phyloP scores from a whole-genome alignment of 1,284 basidiomycete species.

The Kwoniella shivajii region DNA sequence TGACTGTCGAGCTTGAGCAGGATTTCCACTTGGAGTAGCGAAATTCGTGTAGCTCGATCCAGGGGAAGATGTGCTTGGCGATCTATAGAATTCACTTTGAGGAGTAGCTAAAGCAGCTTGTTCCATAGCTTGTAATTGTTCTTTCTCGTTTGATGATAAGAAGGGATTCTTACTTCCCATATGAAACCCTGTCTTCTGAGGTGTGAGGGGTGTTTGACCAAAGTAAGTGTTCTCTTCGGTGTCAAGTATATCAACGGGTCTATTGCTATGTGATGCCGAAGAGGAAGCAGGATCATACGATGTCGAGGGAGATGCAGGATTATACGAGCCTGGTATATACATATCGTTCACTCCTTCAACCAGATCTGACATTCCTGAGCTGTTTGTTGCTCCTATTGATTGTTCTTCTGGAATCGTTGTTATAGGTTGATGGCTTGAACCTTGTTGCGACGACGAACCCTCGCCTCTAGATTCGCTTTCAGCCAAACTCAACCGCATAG shows the following conservation, averaged over 20 bases:
- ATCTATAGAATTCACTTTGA: neutral
- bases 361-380: slow-evolving; percentile 14
- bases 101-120: slow-evolving; percentile 1
- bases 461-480: slow-evolving; percentile 26
- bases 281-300: neutral
- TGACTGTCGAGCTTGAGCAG: neutral
- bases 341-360: slow-evolving; percentile 13
- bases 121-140: slow-evolving; percentile 54
- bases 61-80: neutral
- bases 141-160: slow-evolving; percentile 70
- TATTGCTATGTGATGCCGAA: neutral
- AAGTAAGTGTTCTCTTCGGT: slow-evolving; percentile 9
- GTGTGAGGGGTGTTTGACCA: slow-evolving; percentile 15
- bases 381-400: neutral
- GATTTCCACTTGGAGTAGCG: neutral
- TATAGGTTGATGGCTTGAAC: slow-evolving; percentile 6
- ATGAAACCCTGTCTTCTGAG: slow-evolving; percentile 26
- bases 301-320: neutral
- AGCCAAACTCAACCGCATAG: slow-evolving; percentile 40
- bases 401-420: slow-evolving; percentile 1
- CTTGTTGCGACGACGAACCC: neutral
- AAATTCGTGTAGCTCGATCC: slow-evolving; percentile 24
- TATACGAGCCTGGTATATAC: slow-evolving; percentile 11
- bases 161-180: slow-evolving; percentile 50
- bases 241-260: slow-evolving; percentile 15